Evolutionary conservation across 345 rosid genomes (phyloP), one percentile per base, ranked within the genome.

Genomic region (Salix purpurea): DNA sequence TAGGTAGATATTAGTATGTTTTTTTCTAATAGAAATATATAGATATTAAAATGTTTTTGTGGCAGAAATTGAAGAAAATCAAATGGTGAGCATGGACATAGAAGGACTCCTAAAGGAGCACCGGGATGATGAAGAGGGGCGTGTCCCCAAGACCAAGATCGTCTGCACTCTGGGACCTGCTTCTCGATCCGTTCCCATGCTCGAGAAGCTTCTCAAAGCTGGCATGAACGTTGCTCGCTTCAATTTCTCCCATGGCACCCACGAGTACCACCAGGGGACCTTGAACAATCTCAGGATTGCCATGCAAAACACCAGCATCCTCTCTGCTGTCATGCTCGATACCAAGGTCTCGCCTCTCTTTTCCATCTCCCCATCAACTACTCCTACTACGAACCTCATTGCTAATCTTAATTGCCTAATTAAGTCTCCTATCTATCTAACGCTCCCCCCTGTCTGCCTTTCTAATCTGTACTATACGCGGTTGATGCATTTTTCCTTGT

Each of bases 191-290:
- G 97, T 95, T 60, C 80, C 87, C 5, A 93, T 93, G 99, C 54
- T 89, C 3, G 97, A 93, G 88, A 95, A 95, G 90, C 91, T 95
- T 83, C 83, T 93, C 23, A 91, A 75, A 76, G 97, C 97, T 7
- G 98, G 98, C 54, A 93, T 95, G 98, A 92, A 94, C 88, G 97
- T 94, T 16, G 98, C 98, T 65, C 90, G 98, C 64, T 94, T 94
- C 87, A 94, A 94, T 82, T 94, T 94, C 89, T 94, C 98, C 5
- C 98, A 94, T 39, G 98, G 98, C n/a, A 91, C 95, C 54, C 97
- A 92, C 40, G 96, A 91, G 69, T 94, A 94, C 50, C 98, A 94
- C 81, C 95, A 89, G 81, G 98, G 85, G 82, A 91, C 96, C 71
- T 84, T 94, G 80, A 56, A 92, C 80, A 92, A 91, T 71, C 98